Conservation (phyloP, 371 early-diverging fungal genomes). For the Syncephalastrum contaminatum region DNA sequence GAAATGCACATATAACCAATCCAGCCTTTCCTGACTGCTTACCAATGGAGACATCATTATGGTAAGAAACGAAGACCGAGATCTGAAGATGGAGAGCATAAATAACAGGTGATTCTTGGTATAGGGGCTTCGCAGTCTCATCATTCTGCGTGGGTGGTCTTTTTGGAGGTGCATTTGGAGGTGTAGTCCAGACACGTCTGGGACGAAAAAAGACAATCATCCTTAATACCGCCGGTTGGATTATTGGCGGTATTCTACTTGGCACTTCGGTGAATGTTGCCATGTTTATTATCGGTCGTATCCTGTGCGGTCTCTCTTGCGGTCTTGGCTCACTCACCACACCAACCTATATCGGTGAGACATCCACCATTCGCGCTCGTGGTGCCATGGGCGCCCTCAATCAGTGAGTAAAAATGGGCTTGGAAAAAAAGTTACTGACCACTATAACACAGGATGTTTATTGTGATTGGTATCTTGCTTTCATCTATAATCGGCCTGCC, state of each 20-base stretch:
- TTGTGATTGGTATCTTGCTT: slow-evolving; percentile 74
- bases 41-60: slow-evolving; percentile 22
- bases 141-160: slow-evolving; percentile 66
- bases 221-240: slow-evolving; percentile 52
- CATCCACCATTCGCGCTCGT: slow-evolving; percentile 64
- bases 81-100: not conserved
- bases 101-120: not conserved
- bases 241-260: slow-evolving; percentile 58
- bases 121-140: slow-evolving; percentile 59
- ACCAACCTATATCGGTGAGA: slow-evolving; percentile 77
- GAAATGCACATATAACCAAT: slow-evolving; percentile 16
- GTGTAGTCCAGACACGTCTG: slow-evolving; percentile 43
- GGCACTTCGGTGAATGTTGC: slow-evolving; percentile 26
- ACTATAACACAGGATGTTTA: slow-evolving; percentile 21
- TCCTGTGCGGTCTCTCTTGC: slow-evolving; percentile 46
- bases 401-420: slow-evolving; percentile 34
- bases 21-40: slow-evolving; percentile 28
- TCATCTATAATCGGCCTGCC: slow-evolving; percentile 61
- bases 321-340: slow-evolving; percentile 75
- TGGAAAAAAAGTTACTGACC: not conserved
- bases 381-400: slow-evolving; percentile 69
- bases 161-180: slow-evolving; percentile 59
- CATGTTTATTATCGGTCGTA: slow-evolving; percentile 28
- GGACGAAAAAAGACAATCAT: slow-evolving; percentile 65
- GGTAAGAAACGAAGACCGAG: slow-evolving; percentile 8